Evolutionary conservation across 805 yeast genomes (phyloP), one percentile per base, ranked within the genome.

Genomic region (Kuraishia piskuri): DNA sequence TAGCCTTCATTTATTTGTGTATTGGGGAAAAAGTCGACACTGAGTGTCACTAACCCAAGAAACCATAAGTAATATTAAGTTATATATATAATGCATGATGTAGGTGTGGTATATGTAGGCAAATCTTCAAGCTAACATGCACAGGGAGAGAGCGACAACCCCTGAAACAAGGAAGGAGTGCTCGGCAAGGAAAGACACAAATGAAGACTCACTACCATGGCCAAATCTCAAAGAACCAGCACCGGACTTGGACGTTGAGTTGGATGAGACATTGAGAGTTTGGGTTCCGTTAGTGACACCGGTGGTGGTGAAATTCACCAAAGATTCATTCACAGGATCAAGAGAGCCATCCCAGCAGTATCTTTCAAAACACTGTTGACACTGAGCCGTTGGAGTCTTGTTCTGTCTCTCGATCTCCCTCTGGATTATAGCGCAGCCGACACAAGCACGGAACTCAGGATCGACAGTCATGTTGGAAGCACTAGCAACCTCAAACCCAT

Each of bases 341-440:
- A 61, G 44, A 6, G 64, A 48, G 22, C 72, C 72, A 54, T 67
- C 69, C 71, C 72, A 90, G 68, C 97, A 90, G 68, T 88, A 88
- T 6, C 71, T 73, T 37, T 72, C 68, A 66, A 90, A 88, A 66
- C 97, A 90, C 52, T 70, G 56, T 59, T 79, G 69, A 71, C 97
- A 90, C 63, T 86, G 89, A 1, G 75, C 82, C n/a, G 81, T 69
- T 55, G 86, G 85, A 19, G 78, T 73, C 40, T 74, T 68, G 25
- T 83, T 82, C 44, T 75, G 68, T 63, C 90, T 76, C 69, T 88
- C 94, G 63, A 84, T 83, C 46, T 85, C 80, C 66, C 96, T 81
- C 70, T 88, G 84, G 55, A 88, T 75, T 49, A 89, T 78, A 9
- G 95, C 96, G 74, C 96, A 89, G 2, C 87, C 88, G 50, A 89